Conservation (phyloP, 108 stramenopile genomes). For the Cyclotella distinguenda region DNA sequence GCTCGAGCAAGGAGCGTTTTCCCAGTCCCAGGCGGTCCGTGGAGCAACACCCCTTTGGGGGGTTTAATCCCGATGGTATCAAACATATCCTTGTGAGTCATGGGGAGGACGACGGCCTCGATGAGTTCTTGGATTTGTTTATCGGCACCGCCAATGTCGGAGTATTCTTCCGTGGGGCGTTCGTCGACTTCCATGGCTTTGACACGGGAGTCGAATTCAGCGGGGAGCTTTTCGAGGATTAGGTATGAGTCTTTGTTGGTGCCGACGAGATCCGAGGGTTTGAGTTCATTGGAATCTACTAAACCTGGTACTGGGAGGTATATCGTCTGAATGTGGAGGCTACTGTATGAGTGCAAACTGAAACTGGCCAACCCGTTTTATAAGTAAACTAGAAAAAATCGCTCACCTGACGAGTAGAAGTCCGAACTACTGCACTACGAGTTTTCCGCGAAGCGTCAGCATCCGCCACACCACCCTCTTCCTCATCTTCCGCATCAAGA, state of each 20-base stretch:
- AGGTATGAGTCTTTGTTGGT: conserved; percentile 99
- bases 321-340: conserved; percentile 80
- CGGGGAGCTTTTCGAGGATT: conserved; percentile 98
- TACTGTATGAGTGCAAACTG: too few relatives aligned
- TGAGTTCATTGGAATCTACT: conserved; percentile 93
- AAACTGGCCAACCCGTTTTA: too few relatives aligned
- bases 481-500: conserved; percentile 68
- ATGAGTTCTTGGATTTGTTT: conserved; percentile 99
- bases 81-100: conserved; percentile 99
- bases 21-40: conserved; percentile 98
- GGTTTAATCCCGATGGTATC: conserved; percentile 97
- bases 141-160: conserved; percentile 96
- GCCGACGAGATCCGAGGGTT: conserved; percentile 97
- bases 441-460: conserved; percentile 78
- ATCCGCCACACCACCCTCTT: conserved; percentile 66
- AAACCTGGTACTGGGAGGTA: conserved; percentile 98
- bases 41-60: conserved; percentile 97
- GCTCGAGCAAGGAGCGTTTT: conserved; percentile 98
- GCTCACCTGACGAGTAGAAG: conserved; percentile 58
- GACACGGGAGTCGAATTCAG: conserved; percentile 98
- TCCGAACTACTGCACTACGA: conserved; percentile 83
- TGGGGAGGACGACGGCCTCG: conserved; percentile 98
- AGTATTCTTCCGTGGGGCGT: conserved; percentile 97
- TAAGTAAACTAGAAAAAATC: too few relatives aligned
- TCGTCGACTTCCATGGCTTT: conserved; percentile 99